Conservation (phyloP, 2,329 filamentous ascomycete genomes). For the Hortaea werneckii region DNA sequence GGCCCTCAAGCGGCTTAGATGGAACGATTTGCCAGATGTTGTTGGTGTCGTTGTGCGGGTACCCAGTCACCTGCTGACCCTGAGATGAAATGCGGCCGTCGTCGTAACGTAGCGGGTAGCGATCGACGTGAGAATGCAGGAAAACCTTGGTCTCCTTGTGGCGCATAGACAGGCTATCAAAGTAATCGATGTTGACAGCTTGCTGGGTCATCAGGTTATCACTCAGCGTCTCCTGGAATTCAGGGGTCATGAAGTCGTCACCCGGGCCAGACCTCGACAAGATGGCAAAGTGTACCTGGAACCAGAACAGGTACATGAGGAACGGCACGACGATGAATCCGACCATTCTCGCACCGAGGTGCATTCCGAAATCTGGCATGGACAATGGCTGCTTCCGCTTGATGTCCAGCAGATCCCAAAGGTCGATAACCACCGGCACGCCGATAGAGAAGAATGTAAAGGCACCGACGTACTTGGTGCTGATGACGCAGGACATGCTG, state of each 20-base stretch:
- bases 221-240: constrained; percentile 93
- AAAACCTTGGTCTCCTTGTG: constrained; percentile 98
- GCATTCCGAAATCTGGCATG: constrained; percentile 72
- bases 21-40: constrained; percentile 96
- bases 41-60: constrained; percentile 97
- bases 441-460: constrained; percentile 98
- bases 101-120: constrained; percentile 88
- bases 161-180: constrained; percentile 73
- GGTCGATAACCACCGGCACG: constrained; percentile 82
- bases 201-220: constrained; percentile 90
- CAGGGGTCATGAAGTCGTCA: constrained; percentile 97
- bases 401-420: constrained; percentile 89
- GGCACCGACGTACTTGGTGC: constrained; percentile 91
- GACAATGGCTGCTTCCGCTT: constrained; percentile 71
- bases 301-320: constrained; percentile 99
- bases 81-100: constrained; percentile 96
- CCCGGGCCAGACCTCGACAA: constrained; percentile 81
- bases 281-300: constrained; percentile 96
- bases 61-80: constrained; percentile 92
- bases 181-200: constrained; percentile 78
- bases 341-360: constrained; percentile 78
- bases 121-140: constrained; percentile 83
- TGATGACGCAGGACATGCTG: constrained; percentile 91
- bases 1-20: constrained; percentile 41
- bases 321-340: constrained; percentile 86